phyloP scores from a whole-genome alignment of 331 rosid genomes.

The Prunus yedoensis region DNA sequence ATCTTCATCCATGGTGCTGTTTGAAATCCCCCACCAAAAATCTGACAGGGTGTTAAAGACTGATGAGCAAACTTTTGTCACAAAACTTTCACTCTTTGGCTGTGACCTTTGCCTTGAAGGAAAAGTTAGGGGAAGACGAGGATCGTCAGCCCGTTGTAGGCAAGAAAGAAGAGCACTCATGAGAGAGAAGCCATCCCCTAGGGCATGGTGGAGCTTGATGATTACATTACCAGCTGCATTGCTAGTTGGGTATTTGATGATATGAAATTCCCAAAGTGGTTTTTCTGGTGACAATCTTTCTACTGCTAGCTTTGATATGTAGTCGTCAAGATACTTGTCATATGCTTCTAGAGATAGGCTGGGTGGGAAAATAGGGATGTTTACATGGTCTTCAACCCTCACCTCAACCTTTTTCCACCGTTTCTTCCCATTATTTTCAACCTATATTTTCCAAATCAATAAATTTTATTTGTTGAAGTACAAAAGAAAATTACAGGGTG shows the following conservation, averaged over 20 bases:
- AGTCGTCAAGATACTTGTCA: slow-evolving; percentile 10
- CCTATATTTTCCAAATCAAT: neutral
- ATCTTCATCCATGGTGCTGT: slow-evolving; percentile 39
- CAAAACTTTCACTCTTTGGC: neutral
- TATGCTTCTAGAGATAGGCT: neutral
- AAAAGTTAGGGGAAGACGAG: slow-evolving; percentile 44
- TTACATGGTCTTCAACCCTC: neutral
- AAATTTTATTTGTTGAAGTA: too few species aligned
- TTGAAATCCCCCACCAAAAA: slow-evolving; percentile 37
- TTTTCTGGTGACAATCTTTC: slow-evolving; percentile 6
- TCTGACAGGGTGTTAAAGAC: slow-evolving; percentile 20
- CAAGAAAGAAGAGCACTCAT: slow-evolving; percentile 50
- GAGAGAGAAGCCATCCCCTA: slow-evolving; percentile 50
- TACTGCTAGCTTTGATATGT: slow-evolving; percentile 11
- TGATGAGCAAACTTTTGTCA: slow-evolving; percentile 24
- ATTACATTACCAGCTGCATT: slow-evolving; percentile 34
- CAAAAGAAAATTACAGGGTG: too few species aligned
- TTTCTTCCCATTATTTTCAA: neutral
- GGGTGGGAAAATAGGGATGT: neutral
- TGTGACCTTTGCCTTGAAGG: slow-evolving; percentile 26
- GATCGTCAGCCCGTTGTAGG: slow-evolving; percentile 35
- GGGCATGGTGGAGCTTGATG: slow-evolving; percentile 56
- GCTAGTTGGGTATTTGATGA: slow-evolving; percentile 44
- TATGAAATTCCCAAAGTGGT: slow-evolving; percentile 35
- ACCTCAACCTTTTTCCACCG: slow-evolving; percentile 9